Evolutionary conservation across 495 filamentous ascomycete species (phyloP).

Genomic region (Physcia stellaris): DNA sequence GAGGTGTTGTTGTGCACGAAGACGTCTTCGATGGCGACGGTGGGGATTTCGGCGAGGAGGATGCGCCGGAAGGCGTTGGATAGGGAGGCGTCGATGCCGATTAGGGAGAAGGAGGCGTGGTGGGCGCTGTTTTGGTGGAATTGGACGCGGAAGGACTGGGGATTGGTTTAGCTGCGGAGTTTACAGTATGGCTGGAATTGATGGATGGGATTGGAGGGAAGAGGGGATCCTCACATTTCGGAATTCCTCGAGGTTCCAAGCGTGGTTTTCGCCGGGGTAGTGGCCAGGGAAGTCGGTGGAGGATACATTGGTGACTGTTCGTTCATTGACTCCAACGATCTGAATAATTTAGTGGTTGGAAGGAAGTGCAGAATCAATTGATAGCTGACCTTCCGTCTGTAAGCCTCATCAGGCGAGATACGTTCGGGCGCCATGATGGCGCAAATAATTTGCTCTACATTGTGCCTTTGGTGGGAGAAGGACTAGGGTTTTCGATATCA

Average conservation of each 20-base stretch:
- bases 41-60: slow-evolving; percentile 86
- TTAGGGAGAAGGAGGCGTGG: slow-evolving; percentile 76
- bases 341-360: slow-evolving; percentile 19
- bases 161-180: slow-evolving; percentile 2
- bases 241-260: slow-evolving; percentile 73
- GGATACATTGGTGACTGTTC: slow-evolving; percentile 77
- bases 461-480: no score
- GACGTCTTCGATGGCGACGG: slow-evolving; percentile 82
- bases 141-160: slow-evolving; percentile 52
- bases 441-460: slow-evolving; percentile 10
- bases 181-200: no score
- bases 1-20: slow-evolving; percentile 92
- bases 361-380: slow-evolving; percentile 9
- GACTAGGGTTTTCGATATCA: no score
- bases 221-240: slow-evolving; percentile 26
- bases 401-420: slow-evolving; percentile 34
- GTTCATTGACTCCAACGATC: slow-evolving; percentile 74
- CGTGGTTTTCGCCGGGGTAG: slow-evolving; percentile 80
- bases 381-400: slow-evolving; percentile 33
- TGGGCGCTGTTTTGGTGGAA: slow-evolving; percentile 67
- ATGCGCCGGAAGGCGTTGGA: slow-evolving; percentile 98
- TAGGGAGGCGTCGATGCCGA: slow-evolving; percentile 81
- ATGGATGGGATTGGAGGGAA: not conserved
- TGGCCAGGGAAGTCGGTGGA: slow-evolving; percentile 84
- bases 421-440: slow-evolving; percentile 34